These are phyloP conservation scores for Trametes polyzona DNA, from an alignment of 1,284 basidiomycete species.

Conservation along the genomic window DNA sequence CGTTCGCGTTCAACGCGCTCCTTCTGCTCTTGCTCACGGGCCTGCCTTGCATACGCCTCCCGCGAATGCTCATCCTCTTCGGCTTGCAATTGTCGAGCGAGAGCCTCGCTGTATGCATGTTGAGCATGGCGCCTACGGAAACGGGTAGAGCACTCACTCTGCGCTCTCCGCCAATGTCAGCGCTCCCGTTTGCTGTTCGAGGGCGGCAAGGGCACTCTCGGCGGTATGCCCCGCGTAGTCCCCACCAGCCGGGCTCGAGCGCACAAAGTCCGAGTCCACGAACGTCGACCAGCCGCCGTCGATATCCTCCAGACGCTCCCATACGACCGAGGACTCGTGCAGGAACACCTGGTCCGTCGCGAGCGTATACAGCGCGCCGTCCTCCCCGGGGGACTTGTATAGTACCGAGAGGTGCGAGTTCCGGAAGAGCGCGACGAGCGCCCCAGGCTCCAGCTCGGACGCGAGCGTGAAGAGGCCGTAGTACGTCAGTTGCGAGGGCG, in stretches of 20 bases:
- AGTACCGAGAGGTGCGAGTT: conserved; percentile 89
- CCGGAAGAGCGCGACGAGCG: conserved; percentile 82
- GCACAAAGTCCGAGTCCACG: conserved; percentile 70
- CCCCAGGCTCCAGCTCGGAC: conserved; percentile 53
- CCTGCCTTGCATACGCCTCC: conserved; percentile 43
- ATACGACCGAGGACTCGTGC: conserved; percentile 77
- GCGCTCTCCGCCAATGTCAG: conserved; percentile 49
- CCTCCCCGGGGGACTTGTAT: conserved; percentile 57
- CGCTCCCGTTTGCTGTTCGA: conserved; percentile 32
- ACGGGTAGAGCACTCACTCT: conserved; percentile 47
- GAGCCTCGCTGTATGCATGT: conserved; percentile 47
- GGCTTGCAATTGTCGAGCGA: conserved; percentile 73
- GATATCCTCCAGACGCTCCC: conserved; percentile 89
- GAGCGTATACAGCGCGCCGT: conserved; percentile 72
- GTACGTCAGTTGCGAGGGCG: conserved; percentile 86
- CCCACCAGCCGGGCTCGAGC: conserved; percentile 72
- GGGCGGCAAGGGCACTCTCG: conserved; percentile 53
- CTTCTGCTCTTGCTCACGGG: conserved; percentile 38
- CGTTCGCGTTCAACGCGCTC: conserved; percentile 35
- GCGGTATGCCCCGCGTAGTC: conserved; percentile 79
- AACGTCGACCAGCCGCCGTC: conserved; percentile 79
- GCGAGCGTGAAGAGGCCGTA: conserved; percentile 76
- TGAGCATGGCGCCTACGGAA: neutral
- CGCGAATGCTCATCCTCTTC: conserved; percentile 67
- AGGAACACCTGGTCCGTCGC: conserved; percentile 84